These are phyloP conservation scores for Elongisporangium anandrum DNA, from an alignment of 352 stramenopile genomes.

Conservation along the genomic window DNA sequence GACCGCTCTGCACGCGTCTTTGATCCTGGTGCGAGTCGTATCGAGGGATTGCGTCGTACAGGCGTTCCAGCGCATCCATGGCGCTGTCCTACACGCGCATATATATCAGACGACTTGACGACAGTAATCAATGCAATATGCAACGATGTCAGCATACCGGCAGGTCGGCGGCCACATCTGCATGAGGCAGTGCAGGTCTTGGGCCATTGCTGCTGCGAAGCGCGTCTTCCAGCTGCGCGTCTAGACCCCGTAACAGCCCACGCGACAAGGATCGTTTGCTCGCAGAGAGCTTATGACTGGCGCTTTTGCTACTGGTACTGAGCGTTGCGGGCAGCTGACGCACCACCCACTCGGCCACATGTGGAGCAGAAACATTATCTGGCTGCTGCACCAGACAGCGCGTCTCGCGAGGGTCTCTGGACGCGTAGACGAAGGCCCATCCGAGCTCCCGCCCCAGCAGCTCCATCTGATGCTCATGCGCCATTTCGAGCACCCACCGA, in stretches of 20 bases:
- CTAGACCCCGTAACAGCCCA: slow-evolving; percentile 12
- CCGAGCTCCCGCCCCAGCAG: slow-evolving; percentile 25
- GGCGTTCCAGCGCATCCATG: slow-evolving; percentile 25
- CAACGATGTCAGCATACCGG: not conserved
- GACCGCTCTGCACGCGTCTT: not conserved
- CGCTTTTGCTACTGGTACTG: not conserved
- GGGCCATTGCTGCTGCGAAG: slow-evolving; percentile 6
- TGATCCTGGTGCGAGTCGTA: slow-evolving; percentile 13
- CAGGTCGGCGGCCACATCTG: not conserved
- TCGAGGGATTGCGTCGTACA: slow-evolving; percentile 49
- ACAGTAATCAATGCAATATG: not conserved
- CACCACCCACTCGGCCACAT: slow-evolving; percentile 44
- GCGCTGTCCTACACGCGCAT: not conserved
- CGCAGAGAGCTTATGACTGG: slow-evolving; percentile 3
- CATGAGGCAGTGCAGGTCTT: slow-evolving; percentile 1
- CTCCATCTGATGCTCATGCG: slow-evolving; percentile 2
- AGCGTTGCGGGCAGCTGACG: slow-evolving; percentile 15
- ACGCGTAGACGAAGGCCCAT: slow-evolving; percentile 52
- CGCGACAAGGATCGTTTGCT: not conserved
- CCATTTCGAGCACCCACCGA: not conserved
- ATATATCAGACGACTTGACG: not conserved
- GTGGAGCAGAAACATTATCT: slow-evolving; percentile 8
- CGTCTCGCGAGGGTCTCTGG: slow-evolving; percentile 25
- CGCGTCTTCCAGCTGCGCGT: slow-evolving; percentile 38
- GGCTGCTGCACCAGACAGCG: slow-evolving; percentile 48